Evolutionary conservation across 2,329 filamentous ascomycete genomes (phyloP).

Genomic region (Aspergillus aculeatus): DNA sequence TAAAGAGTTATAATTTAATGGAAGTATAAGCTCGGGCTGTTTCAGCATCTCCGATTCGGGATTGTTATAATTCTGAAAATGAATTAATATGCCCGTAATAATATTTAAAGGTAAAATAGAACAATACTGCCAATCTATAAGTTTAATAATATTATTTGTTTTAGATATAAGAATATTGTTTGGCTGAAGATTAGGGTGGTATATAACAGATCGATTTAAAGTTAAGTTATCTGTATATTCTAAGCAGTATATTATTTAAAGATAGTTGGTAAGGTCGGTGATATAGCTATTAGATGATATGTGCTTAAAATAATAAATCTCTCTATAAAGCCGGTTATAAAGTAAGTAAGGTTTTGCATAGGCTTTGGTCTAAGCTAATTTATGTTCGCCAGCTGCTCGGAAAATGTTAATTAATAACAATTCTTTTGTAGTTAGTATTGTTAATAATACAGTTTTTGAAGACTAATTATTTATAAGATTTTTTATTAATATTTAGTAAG

Average conservation of each 20-base stretch:
- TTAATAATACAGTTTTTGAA: background rate
- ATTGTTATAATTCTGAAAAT: slow-evolving; percentile 41
- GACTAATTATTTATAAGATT: slow-evolving; percentile 19
- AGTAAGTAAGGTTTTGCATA: slow-evolving; percentile 19
- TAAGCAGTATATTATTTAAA: slow-evolving; percentile 14
- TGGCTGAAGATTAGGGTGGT: slow-evolving; percentile 29
- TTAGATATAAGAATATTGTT: slow-evolving; percentile 32
- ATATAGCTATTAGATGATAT: slow-evolving; percentile 18
- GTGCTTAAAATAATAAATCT: slow-evolving; percentile 14
- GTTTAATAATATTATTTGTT: slow-evolving; percentile 31
- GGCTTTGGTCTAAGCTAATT: slow-evolving; percentile 16
- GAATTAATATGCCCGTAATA: slow-evolving; percentile 38
- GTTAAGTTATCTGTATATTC: slow-evolving; percentile 5
- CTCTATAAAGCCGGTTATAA: slow-evolving; percentile 19
- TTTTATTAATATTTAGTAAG: slow-evolving; percentile 11
- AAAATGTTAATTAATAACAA: slow-evolving; percentile 11
- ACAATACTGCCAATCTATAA: slow-evolving; percentile 47
- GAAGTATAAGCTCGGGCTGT: slow-evolving; percentile 11
- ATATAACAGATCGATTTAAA: slow-evolving; percentile 19
- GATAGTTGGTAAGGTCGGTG: slow-evolving; percentile 15
- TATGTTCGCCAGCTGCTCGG: slow-evolving; percentile 13
- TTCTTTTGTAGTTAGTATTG: slow-evolving; percentile 13
- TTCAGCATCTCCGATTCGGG: slow-evolving; percentile 19
- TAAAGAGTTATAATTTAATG: slow-evolving; percentile 16
- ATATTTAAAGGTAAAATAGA: slow-evolving; percentile 39